Base-by-base conservation (phyloP, 192 early-diverging fungal species). In the Coemansia sp. region DNA sequence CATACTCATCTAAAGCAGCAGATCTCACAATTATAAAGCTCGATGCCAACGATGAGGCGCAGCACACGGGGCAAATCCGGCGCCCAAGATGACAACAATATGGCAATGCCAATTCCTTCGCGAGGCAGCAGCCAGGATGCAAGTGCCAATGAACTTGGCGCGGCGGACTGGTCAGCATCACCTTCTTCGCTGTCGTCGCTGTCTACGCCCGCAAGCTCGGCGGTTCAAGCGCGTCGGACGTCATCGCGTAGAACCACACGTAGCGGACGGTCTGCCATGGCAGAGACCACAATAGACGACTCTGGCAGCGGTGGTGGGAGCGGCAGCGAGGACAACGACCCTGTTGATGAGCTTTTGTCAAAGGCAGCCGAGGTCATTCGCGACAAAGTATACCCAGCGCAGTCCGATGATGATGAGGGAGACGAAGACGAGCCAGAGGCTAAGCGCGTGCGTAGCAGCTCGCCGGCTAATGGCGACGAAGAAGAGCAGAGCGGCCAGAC, bases 101-200 rank as follows among this genome's bases (percentile, higher is more conserved):
- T 8, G 0, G 8, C 23, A 51, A 7, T 26, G 20, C 48, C 35
- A 20, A 62, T 60, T 4, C 60, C 67, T 4, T 58, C 64, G 26
- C 58, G 53, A 5, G 46, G 45, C 34, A 31, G 60, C 35, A 48
- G 51, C 6, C 59, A 45, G 24, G 56, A 35, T 1, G 37, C 31
- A 9, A 39, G 48, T 0, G 34, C 55, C 0, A 4, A 3, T 0
- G 42, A 40, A 35, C 2, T 35, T 35, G 55, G 2, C 0, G 33
- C 11, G 1, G 33, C 31, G 4, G 53, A 66, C 14, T 79, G 77
- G 77, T 64, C 71, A 0, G 62, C 50, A 7, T 33, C 65, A 3
- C 62, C 77, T 6, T 79, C 77, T 4, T 69, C 77, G 16, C 40
- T 79, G 40, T 79, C 77, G 2, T 79, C 77, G 11, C 40, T 79